These are phyloP conservation scores for Russula dissimulans DNA, from an alignment of 768 basidiomycete species.

Conservation along the genomic window DNA sequence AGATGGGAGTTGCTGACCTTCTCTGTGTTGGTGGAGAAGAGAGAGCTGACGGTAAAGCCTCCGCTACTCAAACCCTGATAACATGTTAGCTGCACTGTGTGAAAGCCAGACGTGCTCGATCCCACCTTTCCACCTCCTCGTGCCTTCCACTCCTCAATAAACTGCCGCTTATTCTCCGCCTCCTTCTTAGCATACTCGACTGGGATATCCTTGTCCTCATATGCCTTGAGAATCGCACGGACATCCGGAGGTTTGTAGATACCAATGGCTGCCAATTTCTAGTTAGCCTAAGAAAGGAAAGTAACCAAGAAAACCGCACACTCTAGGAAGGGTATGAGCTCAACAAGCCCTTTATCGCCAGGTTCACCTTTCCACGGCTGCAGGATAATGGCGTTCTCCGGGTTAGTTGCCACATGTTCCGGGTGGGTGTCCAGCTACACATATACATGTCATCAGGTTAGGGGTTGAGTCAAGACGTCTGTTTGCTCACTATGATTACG, in stretches of 20 bases:
- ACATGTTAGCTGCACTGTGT: conserved; percentile 18
- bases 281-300: not conserved
- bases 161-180: conserved; percentile 65
- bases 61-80: conserved; percentile 28
- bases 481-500: conserved; percentile 6
- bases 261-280: conserved; percentile 57
- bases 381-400: conserved; percentile 80
- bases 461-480: not conserved
- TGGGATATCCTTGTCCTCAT: conserved; percentile 81
- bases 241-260: conserved; percentile 86
- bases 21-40: conserved; percentile 31
- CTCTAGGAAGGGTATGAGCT: conserved; percentile 97
- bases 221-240: conserved; percentile 76
- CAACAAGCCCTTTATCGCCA: conserved; percentile 67
- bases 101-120: not conserved
- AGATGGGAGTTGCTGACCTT: conserved; percentile 22
- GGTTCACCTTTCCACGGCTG: conserved; percentile 81
- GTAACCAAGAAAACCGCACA: conserved; percentile 35
- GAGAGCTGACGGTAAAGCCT: conserved; percentile 36
- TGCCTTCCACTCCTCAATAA: conserved; percentile 74
- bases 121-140: conserved; percentile 22
- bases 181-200: conserved; percentile 85
- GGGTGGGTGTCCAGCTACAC: conserved; percentile 77
- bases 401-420: conserved; percentile 70
- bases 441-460: conserved; percentile 64